A percentile compares a stretch with the other conserved stretches of the same genome.
phyloP scores from a whole-genome alignment of 352 stramenopile genomes.

The Chrysophaeum taylorii region DNA sequence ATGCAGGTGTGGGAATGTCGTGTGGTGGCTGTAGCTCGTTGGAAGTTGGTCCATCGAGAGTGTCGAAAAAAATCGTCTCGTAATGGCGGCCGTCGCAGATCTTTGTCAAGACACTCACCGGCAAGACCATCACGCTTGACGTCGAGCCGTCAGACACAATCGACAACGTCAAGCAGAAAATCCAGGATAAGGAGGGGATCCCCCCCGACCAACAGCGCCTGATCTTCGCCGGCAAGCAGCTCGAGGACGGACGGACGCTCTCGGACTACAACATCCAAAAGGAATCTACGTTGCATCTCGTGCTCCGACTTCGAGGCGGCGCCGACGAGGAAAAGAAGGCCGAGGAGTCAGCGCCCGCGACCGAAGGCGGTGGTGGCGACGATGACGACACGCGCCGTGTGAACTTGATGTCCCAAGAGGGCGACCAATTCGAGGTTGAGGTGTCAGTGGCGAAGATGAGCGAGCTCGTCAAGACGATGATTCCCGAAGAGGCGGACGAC shows the following conservation, averaged over 20 bases:
- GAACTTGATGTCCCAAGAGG: constrained; percentile 60
- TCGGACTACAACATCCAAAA: constrained; percentile 90
- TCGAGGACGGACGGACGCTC: constrained; percentile 75
- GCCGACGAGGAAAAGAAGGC: constrained; percentile 8
- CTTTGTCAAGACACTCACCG: constrained; percentile 83
- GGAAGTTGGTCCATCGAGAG: too few relatives aligned
- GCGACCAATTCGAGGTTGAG: constrained; percentile 86
- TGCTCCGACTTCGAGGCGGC: constrained; percentile 52
- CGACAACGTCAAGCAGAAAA: constrained; percentile 99
- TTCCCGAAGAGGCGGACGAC: constrained; percentile 66
- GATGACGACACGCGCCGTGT: constrained; percentile 1
- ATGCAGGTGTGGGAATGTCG: too few relatives aligned
- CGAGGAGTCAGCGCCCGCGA: background rate
- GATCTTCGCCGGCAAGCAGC: constrained; percentile 76
- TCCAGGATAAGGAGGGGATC: constrained; percentile 99
- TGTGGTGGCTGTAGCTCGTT: too few relatives aligned
- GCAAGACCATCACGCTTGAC: constrained; percentile 99
- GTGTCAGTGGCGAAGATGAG: constrained; percentile 86
- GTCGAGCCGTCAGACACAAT: constrained; percentile 98
- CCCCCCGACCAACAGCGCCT: constrained; percentile 67
- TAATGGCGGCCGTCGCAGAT: too few relatives aligned
- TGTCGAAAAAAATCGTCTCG: too few relatives aligned
- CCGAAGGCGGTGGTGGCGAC: background rate
- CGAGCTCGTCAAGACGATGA: constrained; percentile 91
- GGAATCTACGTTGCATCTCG: constrained; percentile 88